Percentiles rank a stretch among this genome's conserved stretches.
Evolutionary conservation across 192 early-diverging fungal species (phyloP).

Genomic region (Linnemannia elongata): DNA sequence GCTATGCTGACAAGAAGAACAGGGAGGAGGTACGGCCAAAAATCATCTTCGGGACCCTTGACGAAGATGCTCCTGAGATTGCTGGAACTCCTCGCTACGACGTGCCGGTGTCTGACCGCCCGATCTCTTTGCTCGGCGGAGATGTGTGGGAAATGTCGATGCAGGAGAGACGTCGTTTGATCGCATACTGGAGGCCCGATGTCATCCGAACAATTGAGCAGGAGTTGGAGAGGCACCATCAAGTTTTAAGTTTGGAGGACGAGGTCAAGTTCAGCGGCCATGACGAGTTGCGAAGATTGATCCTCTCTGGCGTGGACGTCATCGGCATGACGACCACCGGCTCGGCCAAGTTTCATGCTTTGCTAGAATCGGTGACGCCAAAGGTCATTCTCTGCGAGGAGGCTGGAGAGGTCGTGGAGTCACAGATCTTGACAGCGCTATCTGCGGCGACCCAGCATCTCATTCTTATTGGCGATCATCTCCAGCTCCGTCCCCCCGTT

Average conservation of each 20-base stretch:
- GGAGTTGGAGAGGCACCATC: background rate
- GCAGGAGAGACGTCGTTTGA: background rate
- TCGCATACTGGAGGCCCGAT: background rate
- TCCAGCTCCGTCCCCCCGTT: constrained; percentile 31
- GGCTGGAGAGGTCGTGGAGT: constrained; percentile 67
- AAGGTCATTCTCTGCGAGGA: constrained; percentile 66
- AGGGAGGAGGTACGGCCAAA: background rate
- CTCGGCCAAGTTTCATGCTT: constrained; percentile 56
- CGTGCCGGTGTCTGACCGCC: background rate
- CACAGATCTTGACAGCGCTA: constrained; percentile 61
- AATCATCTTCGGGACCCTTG: background rate
- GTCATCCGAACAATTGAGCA: background rate
- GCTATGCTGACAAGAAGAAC: background rate
- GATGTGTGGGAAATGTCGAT: background rate
- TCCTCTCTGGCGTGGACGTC: constrained; percentile 6
- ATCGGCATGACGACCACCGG: constrained; percentile 66
- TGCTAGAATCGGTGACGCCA: constrained; percentile 56
- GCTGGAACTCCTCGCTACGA: background rate
- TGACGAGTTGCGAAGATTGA: background rate
- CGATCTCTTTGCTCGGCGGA: background rate
- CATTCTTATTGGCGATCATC: constrained; percentile 64
- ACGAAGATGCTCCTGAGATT: background rate
- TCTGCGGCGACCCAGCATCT: constrained; percentile 60
- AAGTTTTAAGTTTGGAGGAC: background rate
- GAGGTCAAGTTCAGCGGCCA: background rate